Evolutionary conservation across 768 basidiomycete species (phyloP), one percentile per base, ranked within the genome.

Genomic region (Leucosporidium scottii): DNA sequence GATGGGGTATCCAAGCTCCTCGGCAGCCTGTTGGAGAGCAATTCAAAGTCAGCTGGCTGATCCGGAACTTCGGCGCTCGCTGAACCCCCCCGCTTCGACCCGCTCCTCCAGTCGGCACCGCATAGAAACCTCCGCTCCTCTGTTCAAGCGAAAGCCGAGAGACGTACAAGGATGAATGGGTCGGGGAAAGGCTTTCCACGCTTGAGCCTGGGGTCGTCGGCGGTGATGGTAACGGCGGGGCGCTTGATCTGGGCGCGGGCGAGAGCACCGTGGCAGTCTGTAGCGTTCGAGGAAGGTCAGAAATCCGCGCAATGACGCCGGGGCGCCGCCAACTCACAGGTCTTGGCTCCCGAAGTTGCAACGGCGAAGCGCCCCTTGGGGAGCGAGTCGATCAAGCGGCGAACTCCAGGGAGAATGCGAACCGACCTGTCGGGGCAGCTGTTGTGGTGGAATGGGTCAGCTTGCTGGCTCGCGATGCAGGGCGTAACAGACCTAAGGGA

Each of bases 291-390:
- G 51, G 17, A 31, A n/a, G 21, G 84, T 85, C 60, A 6, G 15
- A 21, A 12, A 18, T 57, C 28, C 57, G 30, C 23, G 50, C 64
- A 47, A 68, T 31, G 44, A 57, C 13, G 9, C 25, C 10, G 0
- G 27, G 30, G 27, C 13, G 30, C 27, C 28, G 1, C 44, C 59
- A 28, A 77, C 82, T 67, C 83, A 67, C 87, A 87, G 1, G 85
- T 87, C 77, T 84, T 85, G 5, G 87, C 87, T 7, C 86, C 87
- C 0, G 86, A 87, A 0, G 87, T 89, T 4, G 87, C 87, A 23
- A 89, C 85, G 25, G 86, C 87, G 74, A 85, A 89, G 51, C 81
- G 81, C n/a, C 84, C 86, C 61, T 80, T 78, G 6, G 87, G 87
- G 60, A 89, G 81, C 9, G 85, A 85, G 62, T 82, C 80, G 69